phyloP scores from a whole-genome alignment of 2,329 filamentous ascomycete species.

The Dothistroma septosporum region DNA sequence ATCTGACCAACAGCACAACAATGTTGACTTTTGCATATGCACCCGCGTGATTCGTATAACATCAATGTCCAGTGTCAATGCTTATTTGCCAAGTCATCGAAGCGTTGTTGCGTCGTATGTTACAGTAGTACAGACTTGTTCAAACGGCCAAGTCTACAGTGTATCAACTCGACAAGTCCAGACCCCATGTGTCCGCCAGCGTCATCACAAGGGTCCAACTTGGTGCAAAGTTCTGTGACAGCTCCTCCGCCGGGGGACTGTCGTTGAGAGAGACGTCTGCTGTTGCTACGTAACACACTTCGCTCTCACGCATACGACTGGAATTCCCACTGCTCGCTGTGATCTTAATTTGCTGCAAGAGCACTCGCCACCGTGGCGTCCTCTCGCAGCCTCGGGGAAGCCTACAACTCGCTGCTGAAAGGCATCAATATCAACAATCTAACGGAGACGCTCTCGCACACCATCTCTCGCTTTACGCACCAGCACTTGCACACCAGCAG shows the following conservation, averaged over 20 bases:
- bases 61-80: too few species aligned
- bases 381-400: conserved; percentile 21
- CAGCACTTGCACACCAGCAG: conserved; percentile 12
- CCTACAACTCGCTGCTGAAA: conserved; percentile 16
- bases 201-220: conserved; percentile 3
- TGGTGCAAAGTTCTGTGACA: conserved; percentile 5
- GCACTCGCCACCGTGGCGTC: conserved; percentile 28
- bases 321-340: background rate
- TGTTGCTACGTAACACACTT: conserved; percentile 6
- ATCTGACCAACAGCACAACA: background rate
- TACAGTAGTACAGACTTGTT: background rate
- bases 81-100: too few species aligned
- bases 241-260: background rate
- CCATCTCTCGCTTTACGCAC: conserved; percentile 16
- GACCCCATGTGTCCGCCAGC: conserved; percentile 8
- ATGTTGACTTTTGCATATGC: too few species aligned
- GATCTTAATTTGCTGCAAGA: background rate
- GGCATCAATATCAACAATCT: conserved; percentile 15
- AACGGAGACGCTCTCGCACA: conserved; percentile 15
- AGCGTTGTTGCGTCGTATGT: too few species aligned
- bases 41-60: too few species aligned
- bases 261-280: background rate
- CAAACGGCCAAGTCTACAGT: background rate
- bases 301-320: conserved; percentile 5
- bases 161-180: conserved; percentile 9